A percentile compares a stretch with the other conserved stretches of the same genome.
These are phyloP conservation scores for Conticribra weissflogii DNA, from an alignment of 108 stramenopile genomes.

Conservation along the genomic window DNA sequence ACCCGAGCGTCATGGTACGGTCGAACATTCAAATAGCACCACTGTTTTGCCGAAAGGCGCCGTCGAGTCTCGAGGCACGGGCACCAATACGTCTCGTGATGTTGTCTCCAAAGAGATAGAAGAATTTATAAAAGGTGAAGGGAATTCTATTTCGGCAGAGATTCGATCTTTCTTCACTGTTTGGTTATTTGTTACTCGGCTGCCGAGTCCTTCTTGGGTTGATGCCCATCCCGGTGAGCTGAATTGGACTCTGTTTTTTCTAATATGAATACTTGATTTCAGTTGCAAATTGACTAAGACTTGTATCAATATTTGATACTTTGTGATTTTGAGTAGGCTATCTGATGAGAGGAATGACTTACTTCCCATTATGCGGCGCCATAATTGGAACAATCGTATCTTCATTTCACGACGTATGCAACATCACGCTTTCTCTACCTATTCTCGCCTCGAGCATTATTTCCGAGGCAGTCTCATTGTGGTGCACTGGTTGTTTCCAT, in stretches of 20 bases:
- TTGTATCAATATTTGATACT: not conserved
- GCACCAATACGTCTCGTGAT: conserved; percentile 14
- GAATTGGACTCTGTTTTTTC: no score
- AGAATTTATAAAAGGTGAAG: conserved; percentile 44
- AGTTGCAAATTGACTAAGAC: no score
- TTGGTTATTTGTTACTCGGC: conserved; percentile 68
- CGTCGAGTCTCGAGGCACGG: conserved; percentile 44
- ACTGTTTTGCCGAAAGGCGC: conserved; percentile 48
- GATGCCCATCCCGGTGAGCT: conserved; percentile 64
- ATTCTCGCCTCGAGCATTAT: conserved; percentile 36
- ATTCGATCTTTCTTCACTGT: conserved; percentile 61
- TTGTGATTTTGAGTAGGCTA: conserved; percentile 29
- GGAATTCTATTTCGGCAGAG: conserved; percentile 37
- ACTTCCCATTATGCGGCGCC: conserved; percentile 67
- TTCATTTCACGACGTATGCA: conserved; percentile 44
- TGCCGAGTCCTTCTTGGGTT: conserved; percentile 70
- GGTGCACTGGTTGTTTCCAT: conserved; percentile 79
- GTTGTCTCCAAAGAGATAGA: conserved; percentile 49
- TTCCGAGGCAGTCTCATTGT: conserved; percentile 37
- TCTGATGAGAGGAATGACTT: conserved; percentile 77
- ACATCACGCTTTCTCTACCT: conserved; percentile 47
- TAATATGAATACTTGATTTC: not conserved
- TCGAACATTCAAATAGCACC: conserved; percentile 25
- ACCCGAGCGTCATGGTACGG: no score
- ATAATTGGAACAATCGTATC: conserved; percentile 56